These are phyloP conservation scores for Trichoderma asperelloides DNA, from an alignment of 495 filamentous ascomycete genomes.

Conservation along the genomic window DNA sequence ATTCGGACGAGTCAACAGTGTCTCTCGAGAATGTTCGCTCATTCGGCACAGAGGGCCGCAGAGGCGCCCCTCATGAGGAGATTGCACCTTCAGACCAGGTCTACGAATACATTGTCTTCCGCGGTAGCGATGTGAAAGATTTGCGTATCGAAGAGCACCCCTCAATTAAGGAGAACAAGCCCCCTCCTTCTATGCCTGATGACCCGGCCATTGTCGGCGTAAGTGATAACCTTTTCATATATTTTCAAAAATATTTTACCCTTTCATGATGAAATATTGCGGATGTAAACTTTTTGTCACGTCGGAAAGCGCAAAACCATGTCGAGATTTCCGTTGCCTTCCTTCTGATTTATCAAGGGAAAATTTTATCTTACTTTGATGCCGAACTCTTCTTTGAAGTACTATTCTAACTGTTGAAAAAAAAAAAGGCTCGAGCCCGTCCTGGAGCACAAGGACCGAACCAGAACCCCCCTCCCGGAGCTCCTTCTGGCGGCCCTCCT, in stretches of 20 bases:
- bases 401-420: not conserved
- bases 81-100: conserved; percentile 70
- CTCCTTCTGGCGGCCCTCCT: conserved; percentile 14
- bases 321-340: conserved; percentile 99
- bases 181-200: conserved; percentile 74
- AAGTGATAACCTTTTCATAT: conserved; percentile 40
- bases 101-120: conserved; percentile 99
- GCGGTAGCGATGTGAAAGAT: conserved; percentile 97
- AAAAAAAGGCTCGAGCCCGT: conserved; percentile 25
- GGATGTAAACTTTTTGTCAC: conserved; percentile 78
- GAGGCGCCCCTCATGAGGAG: conserved; percentile 66
- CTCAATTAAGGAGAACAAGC: conserved; percentile 56
- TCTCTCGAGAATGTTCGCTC: conserved; percentile 91
- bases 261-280: conserved; percentile 70
- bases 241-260: not conserved
- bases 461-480: conserved; percentile 21
- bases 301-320: conserved; percentile 64
- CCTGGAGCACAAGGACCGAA: conserved; percentile 19
- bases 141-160: conserved; percentile 78
- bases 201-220: conserved; percentile 97
- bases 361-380: not conserved
- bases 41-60: conserved; percentile 86
- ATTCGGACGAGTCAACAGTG: conserved; percentile 90
- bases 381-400: conserved; percentile 74
- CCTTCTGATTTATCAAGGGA: conserved; percentile 65